phyloP scores from a whole-genome alignment of 495 filamentous ascomycete genomes.

The Penicillium crystallinum region DNA sequence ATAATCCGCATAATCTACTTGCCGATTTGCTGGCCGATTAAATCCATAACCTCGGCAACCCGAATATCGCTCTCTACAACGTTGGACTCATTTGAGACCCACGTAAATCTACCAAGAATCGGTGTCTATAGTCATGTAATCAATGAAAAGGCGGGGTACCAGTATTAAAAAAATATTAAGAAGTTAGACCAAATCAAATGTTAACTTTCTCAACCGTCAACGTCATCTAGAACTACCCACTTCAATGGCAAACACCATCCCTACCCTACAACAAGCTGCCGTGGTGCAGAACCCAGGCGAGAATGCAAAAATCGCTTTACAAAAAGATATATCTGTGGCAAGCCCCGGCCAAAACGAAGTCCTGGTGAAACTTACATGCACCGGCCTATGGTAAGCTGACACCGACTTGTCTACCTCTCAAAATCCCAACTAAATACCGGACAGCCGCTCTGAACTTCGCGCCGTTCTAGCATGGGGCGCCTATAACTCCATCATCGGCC shows the following conservation, averaged over 20 bases:
- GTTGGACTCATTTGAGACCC: too few species aligned
- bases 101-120: too few species aligned
- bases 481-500: constrained; percentile 30
- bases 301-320: constrained; percentile 8
- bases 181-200: neutral
- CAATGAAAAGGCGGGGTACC: neutral
- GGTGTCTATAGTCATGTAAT: neutral
- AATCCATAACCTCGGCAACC: constrained; percentile 4
- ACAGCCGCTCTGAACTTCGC: constrained; percentile 26
- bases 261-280: constrained; percentile 13
- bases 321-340: constrained; percentile 8
- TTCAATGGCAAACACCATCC: constrained; percentile 4
- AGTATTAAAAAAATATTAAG: neutral
- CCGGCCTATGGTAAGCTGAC: constrained; percentile 18
- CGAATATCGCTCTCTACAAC: neutral
- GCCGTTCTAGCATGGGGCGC: constrained; percentile 17
- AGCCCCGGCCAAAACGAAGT: constrained; percentile 16
- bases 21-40: neutral
- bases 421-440: neutral
- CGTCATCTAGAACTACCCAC: neutral
- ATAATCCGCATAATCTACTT: neutral
- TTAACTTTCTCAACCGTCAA: neutral
- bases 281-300: constrained; percentile 18
- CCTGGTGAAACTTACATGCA: constrained; percentile 19
- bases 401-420: too few species aligned